These are phyloP conservation scores for Pyracantha coccinea DNA, from an alignment of 331 rosid genomes.

Conservation along the genomic window DNA sequence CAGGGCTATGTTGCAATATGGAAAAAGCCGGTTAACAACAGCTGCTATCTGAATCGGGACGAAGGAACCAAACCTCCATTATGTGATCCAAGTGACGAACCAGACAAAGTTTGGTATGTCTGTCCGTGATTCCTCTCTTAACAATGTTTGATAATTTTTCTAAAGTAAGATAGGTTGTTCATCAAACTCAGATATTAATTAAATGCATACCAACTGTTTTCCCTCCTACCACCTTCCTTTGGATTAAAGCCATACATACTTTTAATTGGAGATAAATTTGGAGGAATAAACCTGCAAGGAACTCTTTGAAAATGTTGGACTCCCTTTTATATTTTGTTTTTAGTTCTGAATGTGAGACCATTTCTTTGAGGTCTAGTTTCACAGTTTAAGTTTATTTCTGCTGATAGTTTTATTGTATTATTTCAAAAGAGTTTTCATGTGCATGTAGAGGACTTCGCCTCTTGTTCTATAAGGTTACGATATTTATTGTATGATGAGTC, in stretches of 20 bases:
- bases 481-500: slow-evolving; percentile 18
- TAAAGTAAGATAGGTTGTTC: neutral
- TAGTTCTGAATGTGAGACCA: neutral
- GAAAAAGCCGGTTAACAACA: slow-evolving; percentile 73
- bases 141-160: neutral
- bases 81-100: slow-evolving; percentile 69
- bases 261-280: neutral
- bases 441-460: neutral
- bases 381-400: neutral
- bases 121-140: slow-evolving; percentile 8
- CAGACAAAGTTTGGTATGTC: slow-evolving; percentile 89
- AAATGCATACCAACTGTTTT: neutral
- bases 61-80: slow-evolving; percentile 67
- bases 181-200: neutral
- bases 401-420: neutral
- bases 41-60: slow-evolving; percentile 70
- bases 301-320: neutral
- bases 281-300: neutral
- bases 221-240: neutral
- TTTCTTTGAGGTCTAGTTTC: neutral
- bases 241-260: neutral
- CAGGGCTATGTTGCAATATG: slow-evolving; percentile 83
- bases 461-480: neutral
- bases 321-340: neutral
- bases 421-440: neutral